phyloP scores from a whole-genome alignment of 2,329 filamentous ascomycete species.

The Fusarium ramigenum region DNA sequence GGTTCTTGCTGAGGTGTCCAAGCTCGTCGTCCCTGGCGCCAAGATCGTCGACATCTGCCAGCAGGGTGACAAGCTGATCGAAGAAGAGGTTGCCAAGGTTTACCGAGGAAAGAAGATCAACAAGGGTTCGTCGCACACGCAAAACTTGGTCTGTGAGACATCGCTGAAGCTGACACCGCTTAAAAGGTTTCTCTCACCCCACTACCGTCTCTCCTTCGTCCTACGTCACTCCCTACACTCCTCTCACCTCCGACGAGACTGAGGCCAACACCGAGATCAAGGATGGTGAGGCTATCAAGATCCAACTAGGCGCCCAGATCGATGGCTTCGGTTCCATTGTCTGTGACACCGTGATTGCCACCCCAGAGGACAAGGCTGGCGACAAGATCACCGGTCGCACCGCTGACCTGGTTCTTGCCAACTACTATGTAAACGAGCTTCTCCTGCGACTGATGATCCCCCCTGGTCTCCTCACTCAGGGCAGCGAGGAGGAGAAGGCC shows the following conservation, averaged over 20 bases:
- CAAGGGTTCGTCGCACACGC: slow-evolving; percentile 73
- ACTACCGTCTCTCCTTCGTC: slow-evolving; percentile 94
- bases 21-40: slow-evolving; percentile 80
- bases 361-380: slow-evolving; percentile 66
- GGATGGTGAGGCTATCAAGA: slow-evolving; percentile 89
- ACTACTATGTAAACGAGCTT: slow-evolving; percentile 94
- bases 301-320: slow-evolving; percentile 98
- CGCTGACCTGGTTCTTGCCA: slow-evolving; percentile 90
- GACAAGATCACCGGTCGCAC: slow-evolving; percentile 77
- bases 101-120: slow-evolving; percentile 97
- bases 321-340: slow-evolving; percentile 97
- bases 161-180: slow-evolving; percentile 35
- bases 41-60: slow-evolving; percentile 96
- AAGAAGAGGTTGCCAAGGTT: slow-evolving; percentile 93
- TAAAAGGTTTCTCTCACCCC: slow-evolving; percentile 84
- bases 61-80: slow-evolving; percentile 92
- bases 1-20: slow-evolving; percentile 85
- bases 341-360: slow-evolving; percentile 88
- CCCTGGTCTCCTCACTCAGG: slow-evolving; percentile 82
- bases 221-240: slow-evolving; percentile 96
- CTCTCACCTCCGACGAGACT: slow-evolving; percentile 83
- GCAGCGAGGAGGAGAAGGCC: slow-evolving; percentile 93
- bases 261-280: slow-evolving; percentile 85
- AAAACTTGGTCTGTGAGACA: not conserved
- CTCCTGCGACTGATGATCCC: slow-evolving; percentile 91